Conservation (phyloP, 257 asterid genomes). For the Jasminum sambac region DNA sequence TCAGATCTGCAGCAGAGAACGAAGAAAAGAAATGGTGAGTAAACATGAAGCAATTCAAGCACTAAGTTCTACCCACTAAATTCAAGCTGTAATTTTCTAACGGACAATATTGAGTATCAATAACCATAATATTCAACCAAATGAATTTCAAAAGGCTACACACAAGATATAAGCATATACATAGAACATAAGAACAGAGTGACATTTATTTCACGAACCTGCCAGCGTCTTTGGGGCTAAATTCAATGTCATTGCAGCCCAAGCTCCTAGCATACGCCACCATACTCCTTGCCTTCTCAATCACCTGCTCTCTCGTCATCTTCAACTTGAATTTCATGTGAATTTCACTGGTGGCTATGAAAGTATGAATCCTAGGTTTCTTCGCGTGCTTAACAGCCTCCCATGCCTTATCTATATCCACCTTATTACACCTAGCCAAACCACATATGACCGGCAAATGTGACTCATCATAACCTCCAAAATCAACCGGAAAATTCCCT, state of each 20-base stretch:
- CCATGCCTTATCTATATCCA: conserved; percentile 90
- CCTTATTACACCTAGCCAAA: conserved; percentile 81
- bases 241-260: conserved; percentile 86
- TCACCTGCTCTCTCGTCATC: conserved; percentile 68
- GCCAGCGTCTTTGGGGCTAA: conserved; percentile 98
- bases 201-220: conserved; percentile 43
- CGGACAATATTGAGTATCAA: neutral
- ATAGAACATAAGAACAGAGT: neutral
- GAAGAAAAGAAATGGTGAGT: conserved; percentile 15
- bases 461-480: neutral
- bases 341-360: conserved; percentile 93
- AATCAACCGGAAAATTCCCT: conserved; percentile 42
- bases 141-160: neutral
- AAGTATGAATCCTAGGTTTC: conserved; percentile 87
- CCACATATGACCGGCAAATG: conserved; percentile 88
- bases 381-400: conserved; percentile 84
- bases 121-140: neutral
- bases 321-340: conserved; percentile 86
- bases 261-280: conserved; percentile 81
- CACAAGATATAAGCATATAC: neutral
- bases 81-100: too few relatives aligned
- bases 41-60: neutral
- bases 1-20: conserved; percentile 56
- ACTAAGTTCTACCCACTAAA: too few relatives aligned
- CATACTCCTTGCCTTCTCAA: conserved; percentile 87